Evolutionary conservation across 2,329 filamentous ascomycete species (phyloP), one percentile per base, ranked within the genome.

Genomic region (Pseudogymnoascus pannorum): DNA sequence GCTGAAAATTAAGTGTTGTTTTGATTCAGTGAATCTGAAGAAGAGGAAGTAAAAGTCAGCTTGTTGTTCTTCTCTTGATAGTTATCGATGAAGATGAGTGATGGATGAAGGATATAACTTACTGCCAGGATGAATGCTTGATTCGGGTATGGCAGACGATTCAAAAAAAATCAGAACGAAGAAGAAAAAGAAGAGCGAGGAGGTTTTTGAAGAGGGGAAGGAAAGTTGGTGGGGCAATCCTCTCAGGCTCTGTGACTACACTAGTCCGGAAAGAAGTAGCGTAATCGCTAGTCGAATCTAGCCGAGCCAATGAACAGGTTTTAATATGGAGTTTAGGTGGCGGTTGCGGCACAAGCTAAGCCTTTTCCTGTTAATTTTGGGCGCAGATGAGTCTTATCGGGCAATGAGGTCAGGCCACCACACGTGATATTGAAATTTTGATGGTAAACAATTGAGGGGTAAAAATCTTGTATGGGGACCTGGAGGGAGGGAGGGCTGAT

Each of bases 121-220:
- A 58, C 57, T 58, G 57, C 57, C 57, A 58, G 57, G 36, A 18
- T 58, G 57, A 58, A 58, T 58, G 57, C 57, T 58, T 58, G 57
- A 58, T 58, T 58, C 57, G 18, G 57, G 57, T 58, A 58, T 58
- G 57, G 57, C 57, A 58, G 57, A 58, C 57, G 57, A 58, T 35
- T 35, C 36, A 20, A 58, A 58, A 58, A 58, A 54, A 54, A 54
- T 31, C 48, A 54, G 57, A 58, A 58, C 18, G 57, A 58, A 58
- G 57, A 58, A 58, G 31, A 26, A 58, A 58, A 58, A 58, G 57
- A 58, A 58, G 57, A 58, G 36, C 8, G 57, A 58, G 57, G 57
- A 40, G 57, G 36, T 35, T 58, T 58, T 58, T 58, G 57, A 58
- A 40, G 36, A 40, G 57, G 31, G 57, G 57, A n/a, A 58, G 57